These are phyloP conservation scores for Ilex asprella DNA, from an alignment of 257 asterid species.

Conservation along the genomic window DNA sequence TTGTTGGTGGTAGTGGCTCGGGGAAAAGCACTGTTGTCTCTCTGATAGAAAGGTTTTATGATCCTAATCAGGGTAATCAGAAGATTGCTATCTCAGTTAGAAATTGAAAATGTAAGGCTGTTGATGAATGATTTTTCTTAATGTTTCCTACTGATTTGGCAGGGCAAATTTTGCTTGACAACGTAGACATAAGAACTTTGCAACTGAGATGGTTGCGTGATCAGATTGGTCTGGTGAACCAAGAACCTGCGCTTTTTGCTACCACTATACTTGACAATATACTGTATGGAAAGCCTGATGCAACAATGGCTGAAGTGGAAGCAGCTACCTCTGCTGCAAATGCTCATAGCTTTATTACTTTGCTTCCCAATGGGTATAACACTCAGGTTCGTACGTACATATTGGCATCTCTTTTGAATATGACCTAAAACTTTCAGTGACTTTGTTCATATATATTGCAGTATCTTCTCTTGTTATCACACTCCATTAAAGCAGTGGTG, in stretches of 20 bases:
- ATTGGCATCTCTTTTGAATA: no score
- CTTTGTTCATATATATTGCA: no score
- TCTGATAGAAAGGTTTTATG: conserved; percentile 86
- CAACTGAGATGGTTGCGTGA: conserved; percentile 87
- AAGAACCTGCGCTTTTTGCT: conserved; percentile 98
- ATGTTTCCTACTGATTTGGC: conserved; percentile 13
- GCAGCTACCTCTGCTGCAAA: conserved; percentile 92
- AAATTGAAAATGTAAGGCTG: neutral
- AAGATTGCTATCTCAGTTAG: neutral
- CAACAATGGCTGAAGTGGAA: conserved; percentile 87
- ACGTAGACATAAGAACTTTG: conserved; percentile 72
- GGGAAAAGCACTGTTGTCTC: conserved; percentile 98
- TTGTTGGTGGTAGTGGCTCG: conserved; percentile 98
- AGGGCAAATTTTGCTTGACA: conserved; percentile 87
- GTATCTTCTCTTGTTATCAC: no score
- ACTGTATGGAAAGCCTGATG: conserved; percentile 88
- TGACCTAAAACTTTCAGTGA: no score
- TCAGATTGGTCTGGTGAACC: conserved; percentile 95
- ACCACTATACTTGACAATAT: conserved; percentile 94
- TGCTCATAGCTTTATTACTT: conserved; percentile 84
- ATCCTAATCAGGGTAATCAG: conserved; percentile 79
- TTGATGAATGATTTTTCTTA: conserved; percentile 1
- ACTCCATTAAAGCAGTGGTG: no score
- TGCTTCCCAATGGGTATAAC: conserved; percentile 89
- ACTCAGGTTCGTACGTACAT: conserved; percentile 55